phyloP scores from a whole-genome alignment of 1,139 yeast species.

The Arxiozyma heterogenica region DNA sequence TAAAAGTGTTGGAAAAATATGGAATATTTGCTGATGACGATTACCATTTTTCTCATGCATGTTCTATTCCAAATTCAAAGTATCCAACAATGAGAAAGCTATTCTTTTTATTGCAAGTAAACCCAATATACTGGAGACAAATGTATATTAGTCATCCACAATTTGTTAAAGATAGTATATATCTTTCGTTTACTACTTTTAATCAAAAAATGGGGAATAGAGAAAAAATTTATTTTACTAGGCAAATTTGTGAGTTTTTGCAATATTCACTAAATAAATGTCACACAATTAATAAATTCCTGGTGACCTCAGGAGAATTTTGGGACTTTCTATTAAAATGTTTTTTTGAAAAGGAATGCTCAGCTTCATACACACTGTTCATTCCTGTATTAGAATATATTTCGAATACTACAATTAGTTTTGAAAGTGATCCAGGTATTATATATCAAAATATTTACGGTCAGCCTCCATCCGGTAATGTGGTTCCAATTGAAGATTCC shows the following conservation, averaged over 20 bases:
- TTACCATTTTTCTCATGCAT: not conserved
- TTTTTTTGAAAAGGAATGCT: slow-evolving; percentile 26
- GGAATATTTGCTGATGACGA: slow-evolving; percentile 11
- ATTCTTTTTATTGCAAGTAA: slow-evolving; percentile 77
- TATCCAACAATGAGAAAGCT: slow-evolving; percentile 54
- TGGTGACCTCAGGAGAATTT: slow-evolving; percentile 19
- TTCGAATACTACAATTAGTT: slow-evolving; percentile 46
- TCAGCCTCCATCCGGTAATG: slow-evolving; percentile 40
- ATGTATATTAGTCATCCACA: slow-evolving; percentile 34
- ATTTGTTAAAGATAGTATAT: slow-evolving; percentile 23
- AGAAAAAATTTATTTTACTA: slow-evolving; percentile 66
- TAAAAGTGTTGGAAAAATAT: slow-evolving; percentile 15
- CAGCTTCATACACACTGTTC: slow-evolving; percentile 41
- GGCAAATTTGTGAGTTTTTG: slow-evolving; percentile 48
- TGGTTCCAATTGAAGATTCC: slow-evolving; percentile 69
- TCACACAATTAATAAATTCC: slow-evolving; percentile 17
- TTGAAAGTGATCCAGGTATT: slow-evolving; percentile 76
- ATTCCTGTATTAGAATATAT: slow-evolving; percentile 41
- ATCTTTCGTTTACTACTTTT: slow-evolving; percentile 24
- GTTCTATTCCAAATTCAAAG: slow-evolving; percentile 14
- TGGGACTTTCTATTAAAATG: slow-evolving; percentile 42
- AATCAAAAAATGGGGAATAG: slow-evolving; percentile 35
- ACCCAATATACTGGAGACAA: slow-evolving; percentile 62
- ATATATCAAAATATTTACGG: slow-evolving; percentile 43
- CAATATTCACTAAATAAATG: slow-evolving; percentile 29